phyloP scores from a whole-genome alignment of 2,329 filamentous ascomycete species.

The Anisogramma anomala region DNA sequence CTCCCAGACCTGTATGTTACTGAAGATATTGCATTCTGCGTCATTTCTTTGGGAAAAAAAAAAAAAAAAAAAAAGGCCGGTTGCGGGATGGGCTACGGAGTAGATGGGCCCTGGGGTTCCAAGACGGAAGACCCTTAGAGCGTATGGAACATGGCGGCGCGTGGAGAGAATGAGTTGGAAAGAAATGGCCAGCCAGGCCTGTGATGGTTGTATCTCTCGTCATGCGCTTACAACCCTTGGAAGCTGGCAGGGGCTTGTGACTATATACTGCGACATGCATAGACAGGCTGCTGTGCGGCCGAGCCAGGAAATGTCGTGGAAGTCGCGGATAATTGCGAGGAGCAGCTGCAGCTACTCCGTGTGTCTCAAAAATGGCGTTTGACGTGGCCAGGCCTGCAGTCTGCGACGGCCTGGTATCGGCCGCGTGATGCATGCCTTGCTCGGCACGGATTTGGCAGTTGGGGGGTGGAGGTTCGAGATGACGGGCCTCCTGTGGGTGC shows the following conservation, averaged over 20 bases:
- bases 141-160: too few species aligned
- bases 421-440: background rate
- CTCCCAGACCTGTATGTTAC: too few species aligned
- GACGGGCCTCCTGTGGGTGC: background rate
- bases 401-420: background rate
- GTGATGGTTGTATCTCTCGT: too few species aligned
- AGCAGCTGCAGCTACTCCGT: slow-evolving; percentile 11
- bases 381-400: slow-evolving; percentile 1
- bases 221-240: too few species aligned
- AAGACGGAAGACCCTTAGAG: too few species aligned
- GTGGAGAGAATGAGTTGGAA: too few species aligned
- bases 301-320: slow-evolving; percentile 11
- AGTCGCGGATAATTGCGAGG: slow-evolving; percentile 14
- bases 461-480: background rate
- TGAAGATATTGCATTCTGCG: too few species aligned
- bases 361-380: slow-evolving; percentile 13
- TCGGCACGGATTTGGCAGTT: background rate
- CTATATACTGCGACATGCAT: slow-evolving; percentile 6
- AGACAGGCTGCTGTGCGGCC: slow-evolving; percentile 11
- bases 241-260: slow-evolving; percentile 6
- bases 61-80: too few species aligned
- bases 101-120: too few species aligned
- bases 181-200: too few species aligned
- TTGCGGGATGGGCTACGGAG: too few species aligned
- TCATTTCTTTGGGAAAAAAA: too few species aligned